Evolutionary conservation across 2,329 filamentous ascomycete species (phyloP).

Genomic region (Ceratocystis ficicola): DNA sequence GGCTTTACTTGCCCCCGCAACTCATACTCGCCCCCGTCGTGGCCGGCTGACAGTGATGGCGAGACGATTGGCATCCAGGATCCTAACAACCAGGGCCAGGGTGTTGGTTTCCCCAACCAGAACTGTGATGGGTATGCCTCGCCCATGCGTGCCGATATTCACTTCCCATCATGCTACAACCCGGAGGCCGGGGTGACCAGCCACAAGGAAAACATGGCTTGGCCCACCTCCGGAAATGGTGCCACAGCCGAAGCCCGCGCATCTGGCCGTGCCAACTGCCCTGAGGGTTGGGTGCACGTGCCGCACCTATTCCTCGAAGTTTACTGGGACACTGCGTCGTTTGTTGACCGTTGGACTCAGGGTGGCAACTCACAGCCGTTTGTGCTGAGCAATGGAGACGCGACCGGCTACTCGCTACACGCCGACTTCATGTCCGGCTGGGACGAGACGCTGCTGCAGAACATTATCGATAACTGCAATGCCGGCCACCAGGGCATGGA

Average conservation of each 20-base stretch:
- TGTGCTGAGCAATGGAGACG: conserved; percentile 56
- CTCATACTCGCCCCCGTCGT: conserved; percentile 39
- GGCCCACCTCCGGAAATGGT: conserved; percentile 37
- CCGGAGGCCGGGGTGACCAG: conserved; percentile 46
- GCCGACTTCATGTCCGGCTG: conserved; percentile 64
- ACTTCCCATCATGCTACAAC: conserved; percentile 66
- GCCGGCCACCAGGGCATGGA: conserved; percentile 49
- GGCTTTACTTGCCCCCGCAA: conserved; percentile 51
- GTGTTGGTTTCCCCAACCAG: conserved; percentile 56
- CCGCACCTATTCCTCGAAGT: conserved; percentile 48
- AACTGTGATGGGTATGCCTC: conserved; percentile 53
- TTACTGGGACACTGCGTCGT: conserved; percentile 48
- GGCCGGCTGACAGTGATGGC: conserved; percentile 44
- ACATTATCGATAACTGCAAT: conserved; percentile 55
- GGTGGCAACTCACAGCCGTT: conserved; percentile 46
- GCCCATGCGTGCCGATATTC: conserved; percentile 52
- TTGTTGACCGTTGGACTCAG: conserved; percentile 42
- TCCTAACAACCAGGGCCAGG: conserved; percentile 42
- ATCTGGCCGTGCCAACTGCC: conserved; percentile 41
- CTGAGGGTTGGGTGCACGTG: conserved; percentile 41
- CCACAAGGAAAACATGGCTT: conserved; percentile 54
- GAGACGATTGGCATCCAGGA: conserved; percentile 43
- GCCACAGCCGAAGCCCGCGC: conserved; percentile 29
- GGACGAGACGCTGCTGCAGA: conserved; percentile 52
- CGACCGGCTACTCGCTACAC: conserved; percentile 57